Evolutionary conservation across 2,329 filamentous ascomycete genomes (phyloP).

Genomic region (Pseudocercospora musae): DNA sequence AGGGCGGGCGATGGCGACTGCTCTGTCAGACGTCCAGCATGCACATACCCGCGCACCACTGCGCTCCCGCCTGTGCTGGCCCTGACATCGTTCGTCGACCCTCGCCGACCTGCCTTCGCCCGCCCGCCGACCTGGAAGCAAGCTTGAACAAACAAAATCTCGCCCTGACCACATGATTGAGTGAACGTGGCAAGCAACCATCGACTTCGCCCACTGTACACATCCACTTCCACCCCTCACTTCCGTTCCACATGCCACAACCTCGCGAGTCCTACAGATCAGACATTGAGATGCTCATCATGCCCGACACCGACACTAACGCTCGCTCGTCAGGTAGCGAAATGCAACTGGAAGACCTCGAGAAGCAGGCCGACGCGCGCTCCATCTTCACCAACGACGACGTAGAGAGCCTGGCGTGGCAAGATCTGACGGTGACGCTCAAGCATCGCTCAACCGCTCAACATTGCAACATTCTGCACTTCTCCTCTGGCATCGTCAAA

Average conservation of each 20-base stretch:
- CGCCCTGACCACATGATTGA: slow-evolving; percentile 7
- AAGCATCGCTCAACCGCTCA: slow-evolving; percentile 63
- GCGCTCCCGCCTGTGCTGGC: background rate
- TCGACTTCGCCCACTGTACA: slow-evolving; percentile 5
- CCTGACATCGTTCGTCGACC: slow-evolving; percentile 3
- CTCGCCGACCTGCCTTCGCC: slow-evolving; percentile 14
- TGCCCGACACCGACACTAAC: slow-evolving; percentile 14
- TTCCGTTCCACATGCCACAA: slow-evolving; percentile 13
- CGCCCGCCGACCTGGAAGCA: background rate
- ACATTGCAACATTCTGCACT: slow-evolving; percentile 40
- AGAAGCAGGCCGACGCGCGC: slow-evolving; percentile 14
- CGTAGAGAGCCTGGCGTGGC: slow-evolving; percentile 62
- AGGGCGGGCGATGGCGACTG: background rate
- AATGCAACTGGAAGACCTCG: slow-evolving; percentile 17
- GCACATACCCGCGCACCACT: slow-evolving; percentile 7
- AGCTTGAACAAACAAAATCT: slow-evolving; percentile 3
- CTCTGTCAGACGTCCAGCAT: slow-evolving; percentile 8
- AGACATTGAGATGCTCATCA: slow-evolving; percentile 25
- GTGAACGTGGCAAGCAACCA: slow-evolving; percentile 1
- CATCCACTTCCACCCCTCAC: background rate
- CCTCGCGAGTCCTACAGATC: slow-evolving; percentile 16
- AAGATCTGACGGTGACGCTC: slow-evolving; percentile 62
- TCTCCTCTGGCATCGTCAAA: slow-evolving; percentile 19
- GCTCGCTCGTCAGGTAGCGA: slow-evolving; percentile 5
- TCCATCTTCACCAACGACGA: slow-evolving; percentile 53